Evolutionary conservation across 345 rosid species (phyloP).

Genomic region (Mallotus nudiflorus): DNA sequence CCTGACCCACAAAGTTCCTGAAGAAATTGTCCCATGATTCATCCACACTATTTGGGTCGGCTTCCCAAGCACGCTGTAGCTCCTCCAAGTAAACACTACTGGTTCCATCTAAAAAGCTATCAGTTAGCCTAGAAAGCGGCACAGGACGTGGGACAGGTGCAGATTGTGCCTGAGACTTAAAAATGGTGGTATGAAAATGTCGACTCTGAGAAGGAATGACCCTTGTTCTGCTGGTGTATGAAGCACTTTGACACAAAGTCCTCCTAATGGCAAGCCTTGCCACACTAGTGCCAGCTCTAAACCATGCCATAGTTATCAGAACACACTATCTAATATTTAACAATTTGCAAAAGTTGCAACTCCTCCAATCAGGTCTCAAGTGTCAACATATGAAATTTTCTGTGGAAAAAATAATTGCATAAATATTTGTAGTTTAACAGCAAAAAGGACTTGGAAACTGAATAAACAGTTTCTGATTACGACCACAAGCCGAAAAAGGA

Average conservation of each 20-base stretch:
- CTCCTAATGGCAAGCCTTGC: conserved; percentile 67
- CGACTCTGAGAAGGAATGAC: conserved; percentile 43
- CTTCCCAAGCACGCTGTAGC: conserved; percentile 84
- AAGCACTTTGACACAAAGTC: conserved; percentile 51
- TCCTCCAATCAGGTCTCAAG: conserved; percentile 4
- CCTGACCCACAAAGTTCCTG: conserved; percentile 79
- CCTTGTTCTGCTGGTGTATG: conserved; percentile 44
- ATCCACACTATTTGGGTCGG: conserved; percentile 74
- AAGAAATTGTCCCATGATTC: conserved; percentile 90
- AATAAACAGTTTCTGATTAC: not conserved
- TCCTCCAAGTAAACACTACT: conserved; percentile 82
- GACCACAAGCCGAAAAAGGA: not conserved
- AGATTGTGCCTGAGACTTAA: conserved; percentile 54
- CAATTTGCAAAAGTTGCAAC: conserved; percentile 12
- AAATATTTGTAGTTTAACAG: no score
- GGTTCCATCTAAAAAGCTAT: conserved; percentile 77
- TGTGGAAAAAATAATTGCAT: no score
- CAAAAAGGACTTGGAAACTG: not conserved
- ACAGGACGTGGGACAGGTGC: conserved; percentile 78
- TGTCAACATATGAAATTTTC: not conserved
- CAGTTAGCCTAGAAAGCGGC: conserved; percentile 73
- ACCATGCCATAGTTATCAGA: conserved; percentile 55
- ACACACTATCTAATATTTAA: not conserved
- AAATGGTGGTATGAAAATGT: conserved; percentile 52
- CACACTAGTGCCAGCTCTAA: conserved; percentile 59